Percentiles rank a stretch among this genome's conserved stretches.
phyloP scores from a whole-genome alignment of 23 red algal species.

The Gracilaria caudata region DNA sequence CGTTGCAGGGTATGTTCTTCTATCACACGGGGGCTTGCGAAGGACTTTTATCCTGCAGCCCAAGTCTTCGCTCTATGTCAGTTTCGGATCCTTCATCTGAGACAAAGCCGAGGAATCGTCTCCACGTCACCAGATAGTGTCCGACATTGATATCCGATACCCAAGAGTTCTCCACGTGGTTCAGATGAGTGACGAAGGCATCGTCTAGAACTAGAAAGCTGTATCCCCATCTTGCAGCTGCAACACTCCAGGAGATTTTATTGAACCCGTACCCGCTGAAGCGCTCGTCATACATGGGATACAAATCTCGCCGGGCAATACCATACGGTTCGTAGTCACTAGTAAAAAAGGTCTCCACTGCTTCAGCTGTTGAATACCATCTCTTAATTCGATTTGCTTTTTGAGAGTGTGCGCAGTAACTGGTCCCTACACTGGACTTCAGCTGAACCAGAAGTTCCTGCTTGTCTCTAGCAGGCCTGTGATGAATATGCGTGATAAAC shows the following conservation, averaged over 20 bases:
- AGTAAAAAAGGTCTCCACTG: constrained; percentile 50
- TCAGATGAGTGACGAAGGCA: constrained; percentile 75
- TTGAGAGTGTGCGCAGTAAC: constrained; percentile 79
- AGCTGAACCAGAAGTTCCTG: constrained; percentile 41
- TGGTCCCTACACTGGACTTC: constrained; percentile 16
- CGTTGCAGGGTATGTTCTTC: too few relatives aligned
- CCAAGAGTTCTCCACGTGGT: constrained; percentile 81
- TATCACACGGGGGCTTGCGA: too few relatives aligned
- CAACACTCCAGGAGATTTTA: constrained; percentile 82
- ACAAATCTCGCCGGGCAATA: constrained; percentile 51
- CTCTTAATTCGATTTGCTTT: constrained; percentile 59
- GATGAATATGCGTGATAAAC: constrained; percentile 54
- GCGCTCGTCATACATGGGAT: constrained; percentile 81
- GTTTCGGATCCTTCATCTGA: constrained; percentile 34
- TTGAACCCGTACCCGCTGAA: constrained; percentile 97
- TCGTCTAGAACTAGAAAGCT: constrained; percentile 53
- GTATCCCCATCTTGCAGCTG: constrained; percentile 42
- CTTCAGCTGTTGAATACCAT: constrained; percentile 52
- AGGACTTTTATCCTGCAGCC: neutral
- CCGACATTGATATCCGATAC: constrained; percentile 46
- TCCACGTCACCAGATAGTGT: constrained; percentile 69
- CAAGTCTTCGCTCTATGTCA: neutral
- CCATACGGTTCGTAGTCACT: constrained; percentile 91
- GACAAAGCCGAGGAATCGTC: constrained; percentile 65
- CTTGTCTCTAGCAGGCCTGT: constrained; percentile 37